phyloP scores from a whole-genome alignment of 192 early-diverging fungal genomes.

The Polychytrium aggregatum region DNA sequence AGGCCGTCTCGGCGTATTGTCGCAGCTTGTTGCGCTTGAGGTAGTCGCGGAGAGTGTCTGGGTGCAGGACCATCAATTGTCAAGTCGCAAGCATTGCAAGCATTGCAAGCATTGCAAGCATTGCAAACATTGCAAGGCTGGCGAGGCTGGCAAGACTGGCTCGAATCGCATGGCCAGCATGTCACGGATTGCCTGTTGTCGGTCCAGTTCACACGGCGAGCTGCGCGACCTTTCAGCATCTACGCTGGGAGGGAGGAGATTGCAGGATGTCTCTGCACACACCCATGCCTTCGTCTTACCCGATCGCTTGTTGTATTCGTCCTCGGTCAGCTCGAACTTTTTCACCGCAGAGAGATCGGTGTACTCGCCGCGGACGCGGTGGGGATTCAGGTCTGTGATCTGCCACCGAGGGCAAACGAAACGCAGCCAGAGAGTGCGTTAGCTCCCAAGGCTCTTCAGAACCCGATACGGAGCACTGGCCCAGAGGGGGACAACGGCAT shows the following conservation, averaged over 20 bases:
- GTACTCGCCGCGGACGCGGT: conserved; percentile 54
- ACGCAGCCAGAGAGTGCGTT: too few species aligned
- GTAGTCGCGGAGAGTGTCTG: conserved; percentile 81
- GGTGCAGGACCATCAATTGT: too few species aligned
- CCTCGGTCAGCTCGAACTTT: conserved; percentile 84
- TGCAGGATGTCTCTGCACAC: too few species aligned
- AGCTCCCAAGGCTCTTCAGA: not conserved
- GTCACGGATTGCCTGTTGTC: conserved; percentile 64
- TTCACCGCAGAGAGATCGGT: conserved; percentile 83
- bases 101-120: too few species aligned
- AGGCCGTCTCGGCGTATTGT: conserved; percentile 57
- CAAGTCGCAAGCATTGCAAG: too few species aligned
- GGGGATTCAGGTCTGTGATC: conserved; percentile 62
- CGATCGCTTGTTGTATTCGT: conserved; percentile 71
- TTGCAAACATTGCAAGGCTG: not conserved
- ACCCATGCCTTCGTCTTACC: conserved; percentile 44
- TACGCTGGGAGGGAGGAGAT: too few species aligned
- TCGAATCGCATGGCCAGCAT: not conserved
- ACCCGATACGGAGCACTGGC: not conserved
- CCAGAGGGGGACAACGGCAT: conserved; percentile 1
- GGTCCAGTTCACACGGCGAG: too few species aligned
- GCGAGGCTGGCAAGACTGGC: too few species aligned
- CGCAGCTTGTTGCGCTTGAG: conserved; percentile 83
- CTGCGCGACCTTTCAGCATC: too few species aligned
- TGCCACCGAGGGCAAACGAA: too few species aligned